Percentiles rank a stretch among this genome's conserved stretches.
Evolutionary conservation across 192 early-diverging fungal genomes (phyloP).

Genomic region (Coemansia sp.): DNA sequence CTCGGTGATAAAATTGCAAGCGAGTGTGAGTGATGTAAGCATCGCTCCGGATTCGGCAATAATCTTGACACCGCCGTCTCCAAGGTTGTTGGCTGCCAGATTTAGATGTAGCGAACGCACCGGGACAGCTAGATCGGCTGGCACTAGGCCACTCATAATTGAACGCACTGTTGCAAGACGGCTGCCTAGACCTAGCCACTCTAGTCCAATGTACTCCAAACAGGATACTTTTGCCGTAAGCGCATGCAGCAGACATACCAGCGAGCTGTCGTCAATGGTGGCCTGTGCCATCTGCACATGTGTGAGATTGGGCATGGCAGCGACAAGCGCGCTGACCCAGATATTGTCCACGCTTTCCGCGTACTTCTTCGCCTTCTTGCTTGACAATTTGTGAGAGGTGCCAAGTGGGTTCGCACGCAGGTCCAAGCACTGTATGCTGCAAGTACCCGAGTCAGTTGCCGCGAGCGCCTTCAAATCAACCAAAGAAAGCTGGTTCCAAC

Average conservation of each 20-base stretch:
- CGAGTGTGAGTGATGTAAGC: constrained; percentile 40
- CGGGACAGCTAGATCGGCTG: not conserved
- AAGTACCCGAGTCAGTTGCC: not conserved
- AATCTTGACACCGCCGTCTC: constrained; percentile 36
- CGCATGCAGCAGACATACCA: constrained; percentile 25
- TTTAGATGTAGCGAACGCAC: constrained; percentile 33
- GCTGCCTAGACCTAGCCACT: constrained; percentile 45
- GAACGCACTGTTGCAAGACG: constrained; percentile 32
- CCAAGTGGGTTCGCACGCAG: constrained; percentile 49
- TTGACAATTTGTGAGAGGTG: constrained; percentile 5
- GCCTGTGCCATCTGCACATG: constrained; percentile 44
- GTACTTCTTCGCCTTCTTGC: constrained; percentile 3
- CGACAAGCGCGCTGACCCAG: constrained; percentile 28
- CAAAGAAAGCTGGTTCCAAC: constrained; percentile 49
- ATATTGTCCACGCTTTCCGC: not conserved
- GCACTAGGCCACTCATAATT: constrained; percentile 25
- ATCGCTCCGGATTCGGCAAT: constrained; percentile 26
- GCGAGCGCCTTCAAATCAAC: constrained; percentile 23
- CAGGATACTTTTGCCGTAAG: constrained; percentile 14
- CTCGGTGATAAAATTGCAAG: constrained; percentile 53
- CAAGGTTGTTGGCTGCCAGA: constrained; percentile 45
- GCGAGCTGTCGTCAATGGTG: constrained; percentile 20
- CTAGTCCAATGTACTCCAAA: constrained; percentile 49
- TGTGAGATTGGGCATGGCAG: constrained; percentile 30
- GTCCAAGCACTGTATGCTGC: constrained; percentile 26